phyloP scores from a whole-genome alignment of 768 basidiomycete genomes.

The Agaricus sinodeliciosus region DNA sequence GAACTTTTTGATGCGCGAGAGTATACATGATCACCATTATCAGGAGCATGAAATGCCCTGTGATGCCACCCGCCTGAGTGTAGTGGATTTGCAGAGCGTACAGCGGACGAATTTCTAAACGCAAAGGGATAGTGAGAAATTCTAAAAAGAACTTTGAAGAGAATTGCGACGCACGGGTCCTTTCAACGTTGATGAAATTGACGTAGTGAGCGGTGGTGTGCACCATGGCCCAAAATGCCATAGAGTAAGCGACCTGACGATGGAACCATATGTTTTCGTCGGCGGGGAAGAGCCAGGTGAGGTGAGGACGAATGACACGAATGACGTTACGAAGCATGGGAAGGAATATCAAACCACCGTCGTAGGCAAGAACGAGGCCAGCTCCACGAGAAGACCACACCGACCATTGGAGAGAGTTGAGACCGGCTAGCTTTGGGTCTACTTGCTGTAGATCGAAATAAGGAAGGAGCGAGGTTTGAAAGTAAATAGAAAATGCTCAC shows the following conservation, averaged over 20 bases:
- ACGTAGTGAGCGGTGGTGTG: slow-evolving; percentile 93
- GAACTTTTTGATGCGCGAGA: slow-evolving; percentile 85
- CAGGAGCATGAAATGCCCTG: slow-evolving; percentile 92
- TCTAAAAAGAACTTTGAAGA: not conserved
- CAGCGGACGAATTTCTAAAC: slow-evolving; percentile 70
- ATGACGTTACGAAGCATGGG: slow-evolving; percentile 89
- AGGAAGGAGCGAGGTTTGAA: not conserved
- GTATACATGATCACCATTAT: slow-evolving; percentile 92
- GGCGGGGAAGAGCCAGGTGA: slow-evolving; percentile 82
- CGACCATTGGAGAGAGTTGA: slow-evolving; percentile 77
- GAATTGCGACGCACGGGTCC: slow-evolving; percentile 52
- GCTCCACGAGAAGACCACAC: slow-evolving; percentile 92
- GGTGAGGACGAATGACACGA: slow-evolving; percentile 71
- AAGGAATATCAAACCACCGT: slow-evolving; percentile 80
- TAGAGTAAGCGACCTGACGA: slow-evolving; percentile 88
- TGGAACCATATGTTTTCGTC: slow-evolving; percentile 98
- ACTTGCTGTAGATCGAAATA: slow-evolving; percentile 35
- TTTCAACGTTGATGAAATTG: slow-evolving; percentile 90
- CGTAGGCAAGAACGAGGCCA: slow-evolving; percentile 82
- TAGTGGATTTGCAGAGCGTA: slow-evolving; percentile 83
- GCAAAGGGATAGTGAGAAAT: not conserved
- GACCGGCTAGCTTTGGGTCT: slow-evolving; percentile 57
- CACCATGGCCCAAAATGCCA: slow-evolving; percentile 90
- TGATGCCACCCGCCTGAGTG: slow-evolving; percentile 83
- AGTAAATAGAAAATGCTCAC: slow-evolving; percentile 26